These are phyloP conservation scores for Simplicillium aogashimaense DNA, from an alignment of 2,329 filamentous ascomycete species.

Conservation along the genomic window DNA sequence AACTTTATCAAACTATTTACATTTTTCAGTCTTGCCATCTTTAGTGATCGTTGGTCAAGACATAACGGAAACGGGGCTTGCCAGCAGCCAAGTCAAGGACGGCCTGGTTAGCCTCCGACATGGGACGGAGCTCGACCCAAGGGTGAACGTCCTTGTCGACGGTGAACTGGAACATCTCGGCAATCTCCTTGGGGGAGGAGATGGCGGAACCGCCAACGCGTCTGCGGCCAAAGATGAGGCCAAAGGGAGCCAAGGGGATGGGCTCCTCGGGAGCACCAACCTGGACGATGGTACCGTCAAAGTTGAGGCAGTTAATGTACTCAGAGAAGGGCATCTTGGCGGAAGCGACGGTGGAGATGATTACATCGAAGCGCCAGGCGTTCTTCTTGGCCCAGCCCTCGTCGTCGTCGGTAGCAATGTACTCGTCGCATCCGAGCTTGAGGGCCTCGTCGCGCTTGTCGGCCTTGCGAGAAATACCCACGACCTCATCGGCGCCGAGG, in stretches of 20 bases:
- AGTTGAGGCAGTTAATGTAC: slow-evolving; percentile 28
- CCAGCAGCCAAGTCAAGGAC: slow-evolving; percentile 43
- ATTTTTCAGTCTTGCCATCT: neutral
- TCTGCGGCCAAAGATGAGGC: slow-evolving; percentile 44
- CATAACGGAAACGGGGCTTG: slow-evolving; percentile 33
- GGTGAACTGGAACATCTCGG: slow-evolving; percentile 45
- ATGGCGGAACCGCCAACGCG: slow-evolving; percentile 32
- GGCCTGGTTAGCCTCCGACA: slow-evolving; percentile 41
- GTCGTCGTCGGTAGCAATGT: slow-evolving; percentile 34
- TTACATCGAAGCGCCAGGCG: slow-evolving; percentile 42
- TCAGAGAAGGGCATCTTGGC: slow-evolving; percentile 46
- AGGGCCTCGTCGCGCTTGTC: slow-evolving; percentile 45
- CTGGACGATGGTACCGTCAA: slow-evolving; percentile 13
- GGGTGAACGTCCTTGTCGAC: slow-evolving; percentile 42
- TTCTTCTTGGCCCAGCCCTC: slow-evolving; percentile 44
- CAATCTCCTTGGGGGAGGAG: slow-evolving; percentile 35
- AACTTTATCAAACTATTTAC: neutral
- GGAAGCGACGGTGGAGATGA: slow-evolving; percentile 46
- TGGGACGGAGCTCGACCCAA: slow-evolving; percentile 39
- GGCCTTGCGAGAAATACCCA: slow-evolving; percentile 45
- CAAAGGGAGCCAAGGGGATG: slow-evolving; percentile 35
- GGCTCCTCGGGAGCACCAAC: slow-evolving; percentile 41
- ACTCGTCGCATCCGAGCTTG: slow-evolving; percentile 46
- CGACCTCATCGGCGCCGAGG: slow-evolving; percentile 50
- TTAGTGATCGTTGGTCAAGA: slow-evolving; percentile 25